These are phyloP conservation scores for Sarocladium kiliense DNA, from an alignment of 2,329 filamentous ascomycete genomes.

Conservation along the genomic window DNA sequence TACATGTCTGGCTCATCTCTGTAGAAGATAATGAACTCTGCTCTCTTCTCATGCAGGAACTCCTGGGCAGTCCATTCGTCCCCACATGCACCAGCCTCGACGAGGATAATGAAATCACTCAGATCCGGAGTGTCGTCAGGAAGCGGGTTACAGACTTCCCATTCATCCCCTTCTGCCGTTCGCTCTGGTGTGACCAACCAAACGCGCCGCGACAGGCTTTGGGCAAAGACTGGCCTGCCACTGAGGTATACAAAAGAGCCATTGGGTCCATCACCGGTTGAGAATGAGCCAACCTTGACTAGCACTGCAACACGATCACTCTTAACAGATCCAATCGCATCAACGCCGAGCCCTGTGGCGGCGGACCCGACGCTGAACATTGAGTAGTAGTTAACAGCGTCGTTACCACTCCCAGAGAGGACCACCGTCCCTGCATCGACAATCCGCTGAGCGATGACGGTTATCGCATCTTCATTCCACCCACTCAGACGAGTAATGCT, in stretches of 20 bases:
- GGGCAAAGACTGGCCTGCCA: constrained; percentile 38
- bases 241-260: constrained; percentile 31
- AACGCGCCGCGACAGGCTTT: constrained; percentile 23
- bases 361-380: constrained; percentile 10
- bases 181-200: background rate
- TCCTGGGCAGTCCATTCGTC: background rate
- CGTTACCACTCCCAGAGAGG: constrained; percentile 17
- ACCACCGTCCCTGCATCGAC: constrained; percentile 37
- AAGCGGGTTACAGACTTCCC: constrained; percentile 44
- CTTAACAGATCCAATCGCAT: constrained; percentile 13
- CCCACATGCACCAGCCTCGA: constrained; percentile 47
- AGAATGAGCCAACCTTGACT: constrained; percentile 30
- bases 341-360: constrained; percentile 11
- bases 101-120: constrained; percentile 50
- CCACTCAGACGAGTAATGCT: constrained; percentile 47
- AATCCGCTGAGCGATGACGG: constrained; percentile 46
- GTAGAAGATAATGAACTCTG: background rate
- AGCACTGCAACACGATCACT: constrained; percentile 28
- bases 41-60: background rate
- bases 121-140: constrained; percentile 52
- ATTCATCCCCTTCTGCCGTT: background rate
- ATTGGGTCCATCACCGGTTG: constrained; percentile 21
- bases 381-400: constrained; percentile 19
- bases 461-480: constrained; percentile 47
- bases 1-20: background rate